Percentiles rank a stretch among this genome's conserved stretches.
Conservation (phyloP, 805 yeast species). For the Wickerhamiella brachini region DNA sequence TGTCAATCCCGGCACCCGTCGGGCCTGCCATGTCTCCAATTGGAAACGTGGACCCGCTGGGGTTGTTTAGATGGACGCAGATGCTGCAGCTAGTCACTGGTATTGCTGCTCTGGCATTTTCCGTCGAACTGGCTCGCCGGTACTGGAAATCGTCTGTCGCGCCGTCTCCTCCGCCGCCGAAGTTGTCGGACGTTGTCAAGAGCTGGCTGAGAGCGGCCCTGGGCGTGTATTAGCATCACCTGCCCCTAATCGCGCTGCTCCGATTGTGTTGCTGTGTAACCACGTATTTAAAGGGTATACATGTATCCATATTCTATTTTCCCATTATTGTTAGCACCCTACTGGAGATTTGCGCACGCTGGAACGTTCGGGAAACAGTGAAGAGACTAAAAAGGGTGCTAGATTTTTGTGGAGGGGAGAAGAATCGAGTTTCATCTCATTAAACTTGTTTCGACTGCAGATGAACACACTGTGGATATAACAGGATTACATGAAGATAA, state of each 20-base stretch:
- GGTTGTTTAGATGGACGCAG: constrained; percentile 11
- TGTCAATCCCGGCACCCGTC: neutral
- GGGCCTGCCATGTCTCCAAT: constrained; percentile 10
- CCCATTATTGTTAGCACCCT: too few species aligned
- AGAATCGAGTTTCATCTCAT: too few species aligned
- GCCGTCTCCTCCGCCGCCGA: constrained; percentile 2
- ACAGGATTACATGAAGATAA: too few species aligned
- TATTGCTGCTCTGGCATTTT: constrained; percentile 1
- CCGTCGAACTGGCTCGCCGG: neutral
- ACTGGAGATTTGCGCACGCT: too few species aligned
- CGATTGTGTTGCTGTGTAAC: too few species aligned
- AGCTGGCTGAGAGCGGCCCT: neutral
- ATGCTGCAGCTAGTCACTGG: neutral
- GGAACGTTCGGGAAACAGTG: too few species aligned
- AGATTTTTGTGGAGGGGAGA: too few species aligned
- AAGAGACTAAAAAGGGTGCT: too few species aligned
- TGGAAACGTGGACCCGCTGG: constrained; percentile 17
- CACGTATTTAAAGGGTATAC: neutral
- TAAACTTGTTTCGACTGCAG: too few species aligned
- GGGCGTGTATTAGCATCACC: neutral
- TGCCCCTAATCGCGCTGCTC: too few species aligned
- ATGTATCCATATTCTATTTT: neutral
- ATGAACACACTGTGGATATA: too few species aligned
- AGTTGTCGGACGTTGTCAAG: neutral
- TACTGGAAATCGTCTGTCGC: neutral